Evolutionary conservation across 2,329 filamentous ascomycete genomes (phyloP).

Genomic region (Aspergillus phoenicis): DNA sequence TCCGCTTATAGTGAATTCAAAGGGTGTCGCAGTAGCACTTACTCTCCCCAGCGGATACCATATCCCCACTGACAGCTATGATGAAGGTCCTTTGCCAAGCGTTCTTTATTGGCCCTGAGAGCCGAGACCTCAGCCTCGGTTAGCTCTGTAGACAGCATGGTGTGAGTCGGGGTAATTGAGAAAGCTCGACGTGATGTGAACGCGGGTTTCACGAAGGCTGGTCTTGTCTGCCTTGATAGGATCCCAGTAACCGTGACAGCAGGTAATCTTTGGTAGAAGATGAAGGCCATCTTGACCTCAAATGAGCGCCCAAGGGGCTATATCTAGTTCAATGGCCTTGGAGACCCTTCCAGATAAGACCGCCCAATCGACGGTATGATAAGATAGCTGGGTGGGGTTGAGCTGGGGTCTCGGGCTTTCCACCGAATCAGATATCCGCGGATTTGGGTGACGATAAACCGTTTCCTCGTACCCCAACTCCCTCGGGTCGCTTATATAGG

Average conservation of each 20-base stretch:
- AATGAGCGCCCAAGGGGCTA: constrained; percentile 3
- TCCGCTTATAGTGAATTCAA: not conserved
- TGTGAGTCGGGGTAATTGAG: constrained; percentile 17
- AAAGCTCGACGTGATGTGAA: constrained; percentile 16
- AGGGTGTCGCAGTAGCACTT: constrained; percentile 36
- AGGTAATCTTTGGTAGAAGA: not conserved
- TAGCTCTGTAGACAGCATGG: constrained; percentile 48
- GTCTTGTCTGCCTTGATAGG: constrained; percentile 2
- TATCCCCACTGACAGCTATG: constrained; percentile 67
- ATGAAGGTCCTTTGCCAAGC: constrained; percentile 67
- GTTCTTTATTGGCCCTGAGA: constrained; percentile 60
- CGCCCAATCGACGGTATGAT: constrained; percentile 17
- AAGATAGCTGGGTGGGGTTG: constrained; percentile 12
- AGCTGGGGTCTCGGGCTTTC: constrained; percentile 18
- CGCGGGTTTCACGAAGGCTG: not conserved
- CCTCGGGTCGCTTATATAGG: not conserved
- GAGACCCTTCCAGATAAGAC: constrained; percentile 12
- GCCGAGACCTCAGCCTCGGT: constrained; percentile 54
- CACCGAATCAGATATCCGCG: constrained; percentile 18
- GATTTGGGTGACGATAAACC: constrained; percentile 8
- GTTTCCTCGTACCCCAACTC: not conserved
- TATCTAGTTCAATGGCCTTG: constrained; percentile 2
- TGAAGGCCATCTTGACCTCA: constrained; percentile 12
- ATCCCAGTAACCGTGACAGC: constrained; percentile 6
- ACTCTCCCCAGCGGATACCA: constrained; percentile 69